Percentiles rank a stretch among this genome's conserved stretches.
Conservation (phyloP, 108 stramenopile species). For the Skeletonema potamos region DNA sequence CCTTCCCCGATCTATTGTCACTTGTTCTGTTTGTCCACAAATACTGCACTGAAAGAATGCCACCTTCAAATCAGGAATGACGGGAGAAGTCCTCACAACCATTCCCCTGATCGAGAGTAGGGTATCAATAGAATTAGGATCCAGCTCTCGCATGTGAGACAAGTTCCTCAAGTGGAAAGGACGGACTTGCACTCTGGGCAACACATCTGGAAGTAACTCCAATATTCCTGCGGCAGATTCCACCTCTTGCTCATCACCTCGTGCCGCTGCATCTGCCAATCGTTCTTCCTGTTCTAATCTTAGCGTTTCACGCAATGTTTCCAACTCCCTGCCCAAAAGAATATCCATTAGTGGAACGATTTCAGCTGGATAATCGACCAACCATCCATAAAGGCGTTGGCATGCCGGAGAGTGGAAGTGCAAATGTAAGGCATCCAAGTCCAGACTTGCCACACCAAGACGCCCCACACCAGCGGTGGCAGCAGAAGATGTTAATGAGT, state of each 20-base stretch:
- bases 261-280: slow-evolving; percentile 33
- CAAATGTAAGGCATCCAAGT: slow-evolving; percentile 93
- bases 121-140: slow-evolving; percentile 93
- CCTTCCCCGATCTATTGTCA: slow-evolving; percentile 92
- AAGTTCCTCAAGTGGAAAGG: slow-evolving; percentile 86
- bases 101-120: slow-evolving; percentile 93
- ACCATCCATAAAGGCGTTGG: slow-evolving; percentile 89
- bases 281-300: slow-evolving; percentile 34
- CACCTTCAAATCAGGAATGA: slow-evolving; percentile 97
- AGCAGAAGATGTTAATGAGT: slow-evolving; percentile 35
- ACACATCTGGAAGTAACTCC: slow-evolving; percentile 33
- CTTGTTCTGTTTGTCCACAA: slow-evolving; percentile 77
- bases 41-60: slow-evolving; percentile 93
- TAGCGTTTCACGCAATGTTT: slow-evolving; percentile 34
- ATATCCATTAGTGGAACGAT: slow-evolving; percentile 96
- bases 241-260: slow-evolving; percentile 22
- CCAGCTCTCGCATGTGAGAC: slow-evolving; percentile 88
- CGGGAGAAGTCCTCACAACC: slow-evolving; percentile 92
- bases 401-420: slow-evolving; percentile 81
- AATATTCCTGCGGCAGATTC: slow-evolving; percentile 17
- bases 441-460: slow-evolving; percentile 63
- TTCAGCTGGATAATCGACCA: slow-evolving; percentile 93
- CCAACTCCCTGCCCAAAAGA: slow-evolving; percentile 71
- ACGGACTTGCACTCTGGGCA: slow-evolving; percentile 88
- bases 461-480: slow-evolving; percentile 17